phyloP scores from a whole-genome alignment of 1,139 yeast species.

The Geotrichum fermentans region DNA sequence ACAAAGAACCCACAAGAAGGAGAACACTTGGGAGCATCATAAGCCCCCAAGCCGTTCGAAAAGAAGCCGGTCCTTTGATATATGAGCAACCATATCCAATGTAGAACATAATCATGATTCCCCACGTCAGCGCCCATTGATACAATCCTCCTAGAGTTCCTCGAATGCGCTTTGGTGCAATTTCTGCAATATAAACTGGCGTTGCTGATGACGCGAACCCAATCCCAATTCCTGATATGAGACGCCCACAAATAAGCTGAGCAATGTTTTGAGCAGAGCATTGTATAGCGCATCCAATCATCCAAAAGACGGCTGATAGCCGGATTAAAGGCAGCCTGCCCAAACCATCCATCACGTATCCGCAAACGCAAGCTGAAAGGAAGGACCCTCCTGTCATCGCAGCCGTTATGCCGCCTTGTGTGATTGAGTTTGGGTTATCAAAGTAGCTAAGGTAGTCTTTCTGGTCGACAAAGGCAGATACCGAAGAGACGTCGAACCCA shows the following conservation, averaged over 20 bases:
- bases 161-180: slow-evolving; percentile 60
- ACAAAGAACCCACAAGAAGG: slow-evolving; percentile 46
- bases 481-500: slow-evolving; percentile 92
- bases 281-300: slow-evolving; percentile 80
- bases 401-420: slow-evolving; percentile 84
- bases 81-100: slow-evolving; percentile 55
- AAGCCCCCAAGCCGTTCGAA: slow-evolving; percentile 65
- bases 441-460: slow-evolving; percentile 50
- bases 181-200: slow-evolving; percentile 69
- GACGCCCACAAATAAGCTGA: slow-evolving; percentile 62
- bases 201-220: slow-evolving; percentile 69
- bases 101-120: slow-evolving; percentile 57
- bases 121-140: slow-evolving; percentile 66
- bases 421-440: slow-evolving; percentile 40
- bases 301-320: slow-evolving; percentile 67
- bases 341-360: slow-evolving; percentile 55
- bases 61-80: slow-evolving; percentile 48
- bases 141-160: slow-evolving; percentile 63
- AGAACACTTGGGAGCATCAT: slow-evolving; percentile 59
- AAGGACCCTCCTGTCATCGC: slow-evolving; percentile 93
- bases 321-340: slow-evolving; percentile 76
- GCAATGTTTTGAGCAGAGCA: slow-evolving; percentile 70
- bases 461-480: slow-evolving; percentile 77
- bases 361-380: slow-evolving; percentile 37
- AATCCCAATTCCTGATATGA: slow-evolving; percentile 61